phyloP scores from a whole-genome alignment of 768 basidiomycete genomes.

The Exidia glandulosa region DNA sequence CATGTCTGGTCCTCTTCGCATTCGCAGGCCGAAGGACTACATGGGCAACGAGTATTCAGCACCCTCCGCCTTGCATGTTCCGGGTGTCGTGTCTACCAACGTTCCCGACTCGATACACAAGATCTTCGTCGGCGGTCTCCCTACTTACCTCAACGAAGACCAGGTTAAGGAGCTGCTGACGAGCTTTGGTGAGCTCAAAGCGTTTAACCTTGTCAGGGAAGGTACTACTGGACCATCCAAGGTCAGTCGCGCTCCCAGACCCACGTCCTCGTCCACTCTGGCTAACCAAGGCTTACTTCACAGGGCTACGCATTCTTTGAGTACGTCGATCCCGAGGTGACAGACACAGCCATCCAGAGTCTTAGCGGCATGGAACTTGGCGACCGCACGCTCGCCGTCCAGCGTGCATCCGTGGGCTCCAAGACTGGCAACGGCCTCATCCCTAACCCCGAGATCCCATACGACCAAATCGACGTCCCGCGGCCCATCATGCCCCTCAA shows the following conservation, averaged over 20 bases:
- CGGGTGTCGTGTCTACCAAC: constrained; percentile 91
- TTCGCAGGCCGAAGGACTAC: constrained; percentile 96
- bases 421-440: constrained; percentile 56
- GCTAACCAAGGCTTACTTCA: background rate
- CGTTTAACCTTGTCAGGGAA: constrained; percentile 97
- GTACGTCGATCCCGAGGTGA: constrained; percentile 80
- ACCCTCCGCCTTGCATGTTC: constrained; percentile 64
- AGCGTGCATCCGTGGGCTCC: constrained; percentile 90
- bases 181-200: constrained; percentile 93
- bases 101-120: constrained; percentile 98
- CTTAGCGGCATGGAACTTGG: constrained; percentile 97
- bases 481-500: constrained; percentile 82
- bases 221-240: constrained; percentile 82
- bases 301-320: constrained; percentile 99
- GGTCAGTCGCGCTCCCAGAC: constrained; percentile 28
- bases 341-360: constrained; percentile 92
- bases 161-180: constrained; percentile 97
- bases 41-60: constrained; percentile 59
- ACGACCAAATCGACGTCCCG: constrained; percentile 73
- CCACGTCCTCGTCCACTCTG: background rate
- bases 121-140: constrained; percentile 92
- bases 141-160: constrained; percentile 92
- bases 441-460: constrained; percentile 44
- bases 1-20: constrained; percentile 90
- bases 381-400: constrained; percentile 90